Evolutionary conservation across 345 rosid genomes (phyloP).

Genomic region (Brassica juncea): DNA sequence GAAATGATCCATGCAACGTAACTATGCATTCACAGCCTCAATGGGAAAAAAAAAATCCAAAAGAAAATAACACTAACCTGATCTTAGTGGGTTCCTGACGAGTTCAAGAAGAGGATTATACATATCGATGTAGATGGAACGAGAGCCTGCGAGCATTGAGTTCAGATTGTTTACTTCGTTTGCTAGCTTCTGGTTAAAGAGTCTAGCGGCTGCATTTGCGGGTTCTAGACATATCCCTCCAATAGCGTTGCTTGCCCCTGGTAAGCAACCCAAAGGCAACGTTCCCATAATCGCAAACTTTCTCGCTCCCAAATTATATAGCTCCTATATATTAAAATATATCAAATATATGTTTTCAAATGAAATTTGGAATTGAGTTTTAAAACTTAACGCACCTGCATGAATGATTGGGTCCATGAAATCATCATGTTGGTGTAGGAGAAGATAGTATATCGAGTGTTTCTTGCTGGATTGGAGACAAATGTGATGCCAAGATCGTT

Average conservation of each 20-base stretch:
- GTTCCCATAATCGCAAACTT: conserved; percentile 34
- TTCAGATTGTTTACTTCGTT: conserved; percentile 23
- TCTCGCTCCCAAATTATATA: conserved; percentile 34
- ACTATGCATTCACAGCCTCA: not conserved
- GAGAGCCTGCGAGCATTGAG: conserved; percentile 27
- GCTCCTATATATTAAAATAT: conserved; percentile 19
- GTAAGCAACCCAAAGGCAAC: conserved; percentile 37
- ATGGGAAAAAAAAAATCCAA: not conserved
- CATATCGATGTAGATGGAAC: conserved; percentile 20
- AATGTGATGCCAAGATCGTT: conserved; percentile 63
- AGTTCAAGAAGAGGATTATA: conserved; percentile 23
- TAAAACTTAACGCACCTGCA: conserved; percentile 36
- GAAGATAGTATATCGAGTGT: conserved; percentile 38
- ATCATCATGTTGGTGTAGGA: conserved; percentile 50
- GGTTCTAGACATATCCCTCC: conserved; percentile 13
- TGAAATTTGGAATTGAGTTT: not conserved
- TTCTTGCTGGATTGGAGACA: conserved; percentile 34
- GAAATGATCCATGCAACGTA: not conserved
- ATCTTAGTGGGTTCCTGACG: conserved; percentile 6
- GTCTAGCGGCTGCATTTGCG: conserved; percentile 10
- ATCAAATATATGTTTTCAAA: not conserved
- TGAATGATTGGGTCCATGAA: conserved; percentile 42
- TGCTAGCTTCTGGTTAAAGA: conserved; percentile 24
- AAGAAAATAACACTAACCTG: conserved; percentile 10
- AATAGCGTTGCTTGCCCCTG: conserved; percentile 16